These are phyloP conservation scores for Populus hybrid DNA, from an alignment of 441 rosid genomes.

Conservation along the genomic window DNA sequence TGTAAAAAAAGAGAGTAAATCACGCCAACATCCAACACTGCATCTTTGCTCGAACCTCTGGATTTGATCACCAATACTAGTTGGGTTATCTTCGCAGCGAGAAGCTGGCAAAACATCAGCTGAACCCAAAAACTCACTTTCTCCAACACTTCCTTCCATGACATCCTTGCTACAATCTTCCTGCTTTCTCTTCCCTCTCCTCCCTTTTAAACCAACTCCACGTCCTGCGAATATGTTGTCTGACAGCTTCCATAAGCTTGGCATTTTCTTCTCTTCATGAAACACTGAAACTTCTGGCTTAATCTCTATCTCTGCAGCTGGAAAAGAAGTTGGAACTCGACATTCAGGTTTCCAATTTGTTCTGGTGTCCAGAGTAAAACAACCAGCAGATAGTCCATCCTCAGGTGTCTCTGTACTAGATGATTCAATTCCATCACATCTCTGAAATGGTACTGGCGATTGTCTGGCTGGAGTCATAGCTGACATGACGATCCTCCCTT, in stretches of 20 bases:
- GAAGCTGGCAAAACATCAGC: constrained; percentile 40
- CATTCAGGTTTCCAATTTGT: constrained; percentile 53
- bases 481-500: constrained; percentile 31
- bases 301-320: constrained; percentile 38
- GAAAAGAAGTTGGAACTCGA: constrained; percentile 33
- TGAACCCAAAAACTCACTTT: constrained; percentile 52
- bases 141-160: constrained; percentile 63
- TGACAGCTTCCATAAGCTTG: constrained; percentile 33
- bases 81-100: constrained; percentile 46
- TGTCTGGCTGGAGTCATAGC: constrained; percentile 63
- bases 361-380: constrained; percentile 65
- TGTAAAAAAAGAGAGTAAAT: constrained; percentile 46
- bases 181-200: constrained; percentile 86
- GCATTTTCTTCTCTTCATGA: constrained; percentile 28
- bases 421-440: constrained; percentile 52
- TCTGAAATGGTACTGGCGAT: constrained; percentile 48
- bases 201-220: constrained; percentile 47
- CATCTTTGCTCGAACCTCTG: constrained; percentile 33
- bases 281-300: constrained; percentile 30
- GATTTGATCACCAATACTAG: constrained; percentile 35
- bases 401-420: constrained; percentile 57
- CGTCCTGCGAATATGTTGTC: constrained; percentile 32
- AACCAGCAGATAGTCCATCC: constrained; percentile 72
- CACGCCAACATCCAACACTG: constrained; percentile 37
- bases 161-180: constrained; percentile 54